Conservation (phyloP, 345 rosid species). For the Eucalyptus victrix region DNA sequence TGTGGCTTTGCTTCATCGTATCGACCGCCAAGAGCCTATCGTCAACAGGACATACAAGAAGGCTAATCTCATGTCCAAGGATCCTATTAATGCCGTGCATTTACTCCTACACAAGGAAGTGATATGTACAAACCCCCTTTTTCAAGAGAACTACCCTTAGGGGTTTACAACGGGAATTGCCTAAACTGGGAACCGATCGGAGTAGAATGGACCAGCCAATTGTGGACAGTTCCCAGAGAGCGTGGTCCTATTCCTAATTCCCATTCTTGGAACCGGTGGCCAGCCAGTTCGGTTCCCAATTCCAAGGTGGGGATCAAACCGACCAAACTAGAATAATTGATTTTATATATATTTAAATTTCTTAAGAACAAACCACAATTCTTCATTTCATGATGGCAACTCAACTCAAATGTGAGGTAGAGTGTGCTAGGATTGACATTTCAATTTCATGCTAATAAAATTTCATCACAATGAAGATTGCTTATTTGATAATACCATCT, state of each 20-base stretch:
- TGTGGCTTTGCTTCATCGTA: not conserved
- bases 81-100: not conserved
- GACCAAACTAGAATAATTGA: rapidly evolving
- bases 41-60: not conserved
- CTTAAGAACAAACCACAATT: too few species aligned
- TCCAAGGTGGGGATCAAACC: too few species aligned
- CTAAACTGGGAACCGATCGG: rapidly evolving
- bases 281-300: rapidly evolving
- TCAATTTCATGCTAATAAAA: not conserved
- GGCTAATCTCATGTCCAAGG: not conserved
- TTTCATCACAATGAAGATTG: not conserved
- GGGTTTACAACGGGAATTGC: rapidly evolving
- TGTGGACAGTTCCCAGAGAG: rapidly evolving
- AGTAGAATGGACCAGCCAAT: rapidly evolving
- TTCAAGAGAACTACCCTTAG: not conserved
- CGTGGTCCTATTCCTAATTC: rapidly evolving
- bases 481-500: not conserved
- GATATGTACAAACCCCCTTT: not conserved
- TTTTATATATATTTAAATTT: too few species aligned
- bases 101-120: not conserved
- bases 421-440: not conserved
- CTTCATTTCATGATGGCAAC: not conserved
- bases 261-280: too few species aligned
- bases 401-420: not conserved
- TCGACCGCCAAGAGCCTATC: not conserved